Base-by-base conservation (phyloP, 495 filamentous ascomycete genomes). In the Hyaloscypha finlandica region DNA sequence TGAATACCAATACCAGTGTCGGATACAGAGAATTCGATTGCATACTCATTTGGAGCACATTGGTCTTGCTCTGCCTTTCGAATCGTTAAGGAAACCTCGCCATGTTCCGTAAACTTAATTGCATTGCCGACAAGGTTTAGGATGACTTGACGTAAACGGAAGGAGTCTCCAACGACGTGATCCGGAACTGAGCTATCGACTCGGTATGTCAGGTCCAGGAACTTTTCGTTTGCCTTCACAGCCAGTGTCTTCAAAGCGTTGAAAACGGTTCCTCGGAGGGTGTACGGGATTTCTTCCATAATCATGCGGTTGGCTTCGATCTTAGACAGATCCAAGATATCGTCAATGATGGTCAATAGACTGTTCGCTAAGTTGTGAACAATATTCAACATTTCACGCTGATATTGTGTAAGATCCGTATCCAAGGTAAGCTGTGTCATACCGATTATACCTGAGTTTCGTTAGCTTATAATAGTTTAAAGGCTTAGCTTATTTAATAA, bases 271-370 rank as follows among this genome's bases (percentile, higher is more conserved):
- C 94, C 92, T 53, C 95, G 88, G 60, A 98, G 83, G 0, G 96
- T 97, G 79, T 97, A 99, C 14, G 93, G 94, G 71, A 98, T 97
- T 74, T 94, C 92, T 74, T 99, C 95, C 81, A 99, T 96, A 22
- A 97, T 92, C 96, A 99, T 98, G n/a, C 95, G 89, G 76, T 97
- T 94, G 31, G 95, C 95, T 78, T 99, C 95, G 70, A 99, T 99
- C 88, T 99, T 99, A 8, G 93, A 97, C 68, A 99, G 91, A 85
- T 99, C 95, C 68, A 99, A 84, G 72, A 99, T 98, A 77, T 99
- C 95, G 75, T 99, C 95, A 75, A 99, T 98, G 71, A 99, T 98
- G 22, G 96, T 99, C 74, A 99, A 78, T 68, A 99, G 80, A 81
- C 96, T 97, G 79, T 97, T 97, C 55, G 94, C 95, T 57, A 99